Percentiles rank a stretch among this genome's conserved stretches.
Evolutionary conservation across 257 asterid species (phyloP).

Genomic region (Solanum paucissectum): DNA sequence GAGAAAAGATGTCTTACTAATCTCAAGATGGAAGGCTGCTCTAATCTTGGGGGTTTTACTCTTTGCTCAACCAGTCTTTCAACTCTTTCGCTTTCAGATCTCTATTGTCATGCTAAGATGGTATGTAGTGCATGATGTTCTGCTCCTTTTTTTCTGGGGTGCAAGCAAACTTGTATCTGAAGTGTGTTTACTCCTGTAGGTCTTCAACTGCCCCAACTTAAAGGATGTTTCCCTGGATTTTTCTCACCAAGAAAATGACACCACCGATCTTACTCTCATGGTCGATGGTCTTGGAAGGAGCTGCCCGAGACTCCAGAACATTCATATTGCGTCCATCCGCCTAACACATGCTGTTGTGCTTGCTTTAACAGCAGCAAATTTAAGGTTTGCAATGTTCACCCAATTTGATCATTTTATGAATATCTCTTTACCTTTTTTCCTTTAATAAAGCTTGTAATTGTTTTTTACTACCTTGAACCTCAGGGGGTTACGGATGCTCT

Average conservation of each 20-base stretch:
- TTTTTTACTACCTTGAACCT: background rate
- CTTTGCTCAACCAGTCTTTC: slow-evolving; percentile 64
- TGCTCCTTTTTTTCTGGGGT: background rate
- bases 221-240: slow-evolving; percentile 77
- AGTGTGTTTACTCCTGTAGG: slow-evolving; percentile 26
- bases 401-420: background rate
- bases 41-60: slow-evolving; percentile 52
- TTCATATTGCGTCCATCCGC: slow-evolving; percentile 65
- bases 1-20: slow-evolving; percentile 64
- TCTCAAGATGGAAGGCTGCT: slow-evolving; percentile 96
- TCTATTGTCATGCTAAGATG: slow-evolving; percentile 70
- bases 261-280: slow-evolving; percentile 58
- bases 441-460: background rate
- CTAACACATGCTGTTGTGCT: slow-evolving; percentile 77
- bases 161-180: background rate
- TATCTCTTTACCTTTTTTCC: background rate
- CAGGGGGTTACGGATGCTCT: slow-evolving; percentile 87
- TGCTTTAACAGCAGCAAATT: slow-evolving; percentile 71
- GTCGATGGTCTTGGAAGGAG: slow-evolving; percentile 67
- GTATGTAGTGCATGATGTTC: slow-evolving; percentile 17
- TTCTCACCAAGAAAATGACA: slow-evolving; percentile 73
- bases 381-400: slow-evolving; percentile 39
- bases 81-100: slow-evolving; percentile 79
- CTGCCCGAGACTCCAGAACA: slow-evolving; percentile 75
- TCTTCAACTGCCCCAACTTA: slow-evolving; percentile 74